Evolutionary conservation across 148 eudicot species (phyloP), one percentile per base, ranked within the genome.

Genomic region (Polygonum aviculare): DNA sequence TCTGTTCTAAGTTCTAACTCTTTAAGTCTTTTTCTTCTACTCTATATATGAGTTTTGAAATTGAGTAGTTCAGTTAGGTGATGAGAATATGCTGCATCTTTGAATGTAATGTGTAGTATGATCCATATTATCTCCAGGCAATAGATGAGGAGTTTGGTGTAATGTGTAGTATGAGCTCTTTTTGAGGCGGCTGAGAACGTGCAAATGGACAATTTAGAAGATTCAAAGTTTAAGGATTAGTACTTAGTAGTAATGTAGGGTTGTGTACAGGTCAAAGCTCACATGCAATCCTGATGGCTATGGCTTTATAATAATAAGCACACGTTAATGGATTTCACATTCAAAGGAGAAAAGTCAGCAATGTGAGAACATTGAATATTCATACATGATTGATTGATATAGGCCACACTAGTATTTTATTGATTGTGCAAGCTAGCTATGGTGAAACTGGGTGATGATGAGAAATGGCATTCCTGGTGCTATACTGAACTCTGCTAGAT

Each of bases 1-100:
- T 95, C 22, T 82, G 96, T 16, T 10, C 52, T 18, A 44, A 18
- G 50, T 69, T n/a, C n/a, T n/a, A n/a, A n/a, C n/a, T n/a, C n/a
- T n/a, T n/a, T n/a, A 44, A 18, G 50, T 69, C 12, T 51, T 22
- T 41, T 47, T 35, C 1, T 7, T 26, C 31, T 26, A 0, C 1
- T 26, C 31, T 26, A 26, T 26, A 10, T 60, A 72, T 1, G 45
- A 26, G 16, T 72, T 19, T 18, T 72, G 6, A 12, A 19, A 35
- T 73, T 19, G 35, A 41, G 33, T 72, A 15, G 21, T 70, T 40
- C 44, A 15, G 21, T 70, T 40, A 38, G 74, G 18, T 39, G 49
- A 10, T 70, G 48, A 38, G 12, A 11, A 14, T 67, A 21, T 67
- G 72, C 72, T 67, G 72, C 44, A 5, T 26, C 31, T 26, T 54